A percentile compares a stretch with the other conserved stretches of the same genome.
These are phyloP conservation scores for Solanum chmielewskii DNA, from an alignment of 257 asterid species.

Conservation along the genomic window DNA sequence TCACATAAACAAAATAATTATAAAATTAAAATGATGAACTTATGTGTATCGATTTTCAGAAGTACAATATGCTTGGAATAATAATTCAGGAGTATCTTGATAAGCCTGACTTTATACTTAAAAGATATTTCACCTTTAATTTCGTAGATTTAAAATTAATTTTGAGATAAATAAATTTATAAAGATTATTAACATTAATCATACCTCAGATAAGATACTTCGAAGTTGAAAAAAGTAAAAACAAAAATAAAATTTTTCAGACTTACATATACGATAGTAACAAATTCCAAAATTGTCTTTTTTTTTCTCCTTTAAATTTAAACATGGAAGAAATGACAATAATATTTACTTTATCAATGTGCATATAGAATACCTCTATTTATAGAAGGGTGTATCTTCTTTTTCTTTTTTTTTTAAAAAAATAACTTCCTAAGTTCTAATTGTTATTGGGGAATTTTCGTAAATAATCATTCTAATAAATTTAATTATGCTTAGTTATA, in stretches of 20 bases:
- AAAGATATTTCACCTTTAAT: not conserved
- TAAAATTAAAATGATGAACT: not conserved
- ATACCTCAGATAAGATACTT: not conserved
- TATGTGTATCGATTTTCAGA: not conserved
- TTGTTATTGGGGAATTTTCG: no score
- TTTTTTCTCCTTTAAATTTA: not conserved
- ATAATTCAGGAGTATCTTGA: not conserved
- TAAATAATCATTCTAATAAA: no score
- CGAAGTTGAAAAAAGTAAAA: not conserved
- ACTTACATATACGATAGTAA: not conserved
- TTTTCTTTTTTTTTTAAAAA: no score
- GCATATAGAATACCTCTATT: not conserved
- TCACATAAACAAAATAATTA: not conserved
- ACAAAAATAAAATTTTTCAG: not conserved
- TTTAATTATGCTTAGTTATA: no score
- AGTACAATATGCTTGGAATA: not conserved
- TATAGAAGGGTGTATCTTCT: not conserved
- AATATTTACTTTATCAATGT: not conserved
- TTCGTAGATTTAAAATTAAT: not conserved
- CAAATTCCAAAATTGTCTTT: not conserved
- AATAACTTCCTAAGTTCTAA: not conserved
- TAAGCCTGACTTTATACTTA: accelerated
- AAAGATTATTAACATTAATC: not conserved
- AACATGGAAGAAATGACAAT: not conserved
- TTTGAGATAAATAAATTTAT: not conserved